These are phyloP conservation scores for Calonectria naviculata DNA, from an alignment of 2,329 filamentous ascomycete genomes.

Conservation along the genomic window DNA sequence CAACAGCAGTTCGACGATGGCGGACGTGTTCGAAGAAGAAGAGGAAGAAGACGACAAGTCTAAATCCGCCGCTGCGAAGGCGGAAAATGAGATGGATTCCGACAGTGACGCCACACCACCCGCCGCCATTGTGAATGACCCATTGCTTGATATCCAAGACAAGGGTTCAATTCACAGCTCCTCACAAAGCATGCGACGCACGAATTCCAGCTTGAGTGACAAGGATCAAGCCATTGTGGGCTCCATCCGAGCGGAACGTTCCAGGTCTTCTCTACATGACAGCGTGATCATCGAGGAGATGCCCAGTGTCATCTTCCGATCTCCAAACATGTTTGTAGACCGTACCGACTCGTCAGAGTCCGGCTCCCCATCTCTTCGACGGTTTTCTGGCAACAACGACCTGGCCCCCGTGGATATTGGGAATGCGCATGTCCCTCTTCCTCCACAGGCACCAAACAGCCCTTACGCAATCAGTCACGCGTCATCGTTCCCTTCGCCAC, in stretches of 20 bases:
- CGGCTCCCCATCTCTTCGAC: conserved; percentile 58
- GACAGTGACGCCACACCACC: conserved; percentile 51
- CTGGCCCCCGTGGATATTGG: conserved; percentile 62
- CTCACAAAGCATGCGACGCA: conserved; percentile 50
- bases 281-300: conserved; percentile 62
- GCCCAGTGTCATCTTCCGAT: conserved; percentile 51
- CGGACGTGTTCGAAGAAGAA: conserved; percentile 88
- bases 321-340: conserved; percentile 48
- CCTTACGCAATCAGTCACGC: conserved; percentile 73
- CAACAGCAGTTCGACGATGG: conserved; percentile 79
- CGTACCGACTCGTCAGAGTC: conserved; percentile 52
- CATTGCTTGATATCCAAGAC: conserved; percentile 37
- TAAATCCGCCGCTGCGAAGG: conserved; percentile 45
- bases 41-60: conserved; percentile 70
- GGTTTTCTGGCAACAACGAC: conserved; percentile 55
- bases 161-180: conserved; percentile 35
- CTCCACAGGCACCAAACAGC: conserved; percentile 64
- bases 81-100: conserved; percentile 63
- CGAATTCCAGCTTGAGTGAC: conserved; percentile 59
- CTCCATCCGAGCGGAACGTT: conserved; percentile 59
- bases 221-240: conserved; percentile 40
- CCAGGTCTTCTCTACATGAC: conserved; percentile 62
- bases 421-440: conserved; percentile 56
- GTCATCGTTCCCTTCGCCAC: conserved; percentile 77
- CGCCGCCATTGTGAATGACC: conserved; percentile 35